Base-by-base conservation (phyloP, 2,329 filamentous ascomycete species). In the Claviceps paspali region DNA sequence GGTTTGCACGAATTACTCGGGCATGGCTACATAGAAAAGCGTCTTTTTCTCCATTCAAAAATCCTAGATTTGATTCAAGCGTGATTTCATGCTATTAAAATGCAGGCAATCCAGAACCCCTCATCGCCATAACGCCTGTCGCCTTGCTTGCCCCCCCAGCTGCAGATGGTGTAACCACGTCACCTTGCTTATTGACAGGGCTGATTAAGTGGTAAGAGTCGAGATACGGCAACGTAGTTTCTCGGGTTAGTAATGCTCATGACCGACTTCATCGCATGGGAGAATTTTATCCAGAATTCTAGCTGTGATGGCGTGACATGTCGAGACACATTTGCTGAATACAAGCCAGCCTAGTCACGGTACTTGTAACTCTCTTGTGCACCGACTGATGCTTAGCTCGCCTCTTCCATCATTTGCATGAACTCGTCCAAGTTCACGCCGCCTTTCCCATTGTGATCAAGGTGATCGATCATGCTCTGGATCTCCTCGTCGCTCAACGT, bases 401-500 rank as follows among this genome's bases (percentile, higher is more conserved):
- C 57, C 49, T 63, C 59, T 41, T 62, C 59, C 65, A 71, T 70
- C 60, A 78, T 73, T 49, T 74, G 71, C 36, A 77, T 70, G 52
- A 82, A 82, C 55, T 82, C 77, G 40, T 81, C 76, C 46, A 73
- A 65, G 45, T 73, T 75, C 6, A 82, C 76, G 38, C 73, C 86
- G 9, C 87, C 87, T 49, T 93, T 92, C 1, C 85, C 88, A 53
- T 93, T 83, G 45, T 95, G 70, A 63, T 98, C 91, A 63, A 96
- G 92, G 60, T 96, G 88, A 52, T 95, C 86, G 62, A 98, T 91
- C 91, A 98, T 98, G 45, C 86, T 86, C 48, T 76, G 70, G 43
- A 98, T 68, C 57, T 98, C 91, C 51, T 92, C 82, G 52, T 98
- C 88, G 48, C 91, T 84, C 47, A 98, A 68, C 10, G 83, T 85